Conservation (phyloP, 257 asterid genomes). For the Cruciata laevipes region DNA sequence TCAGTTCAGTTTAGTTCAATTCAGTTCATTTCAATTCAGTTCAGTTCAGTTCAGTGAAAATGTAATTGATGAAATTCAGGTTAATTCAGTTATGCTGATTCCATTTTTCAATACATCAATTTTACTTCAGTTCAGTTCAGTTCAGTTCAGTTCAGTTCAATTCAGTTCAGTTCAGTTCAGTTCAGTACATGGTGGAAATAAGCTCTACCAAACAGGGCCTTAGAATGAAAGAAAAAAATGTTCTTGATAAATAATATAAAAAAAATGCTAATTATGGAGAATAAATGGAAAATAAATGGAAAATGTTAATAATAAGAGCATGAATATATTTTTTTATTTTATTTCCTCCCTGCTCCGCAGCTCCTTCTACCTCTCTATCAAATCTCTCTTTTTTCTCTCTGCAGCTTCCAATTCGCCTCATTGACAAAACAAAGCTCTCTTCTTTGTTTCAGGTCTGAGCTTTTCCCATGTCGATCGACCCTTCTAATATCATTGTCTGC, state of each 20-base stretch:
- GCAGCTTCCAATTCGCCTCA: conserved; percentile 32
- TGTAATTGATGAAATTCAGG: no score
- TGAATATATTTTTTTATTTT: conserved; percentile 5
- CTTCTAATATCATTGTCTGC: not conserved
- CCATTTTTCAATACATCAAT: no score
- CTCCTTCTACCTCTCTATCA: conserved; percentile 37
- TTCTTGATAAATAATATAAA: no score
- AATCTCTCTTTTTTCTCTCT: conserved; percentile 25
- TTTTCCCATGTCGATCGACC: conserved; percentile 16
- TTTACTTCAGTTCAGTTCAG: no score
- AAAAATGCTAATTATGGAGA: not conserved
- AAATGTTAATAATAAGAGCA: not conserved
- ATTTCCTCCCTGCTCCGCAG: conserved; percentile 28
- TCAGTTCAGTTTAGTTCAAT: no score
- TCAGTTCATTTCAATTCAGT: no score
- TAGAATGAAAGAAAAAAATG: not conserved
- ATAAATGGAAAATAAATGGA: not conserved
- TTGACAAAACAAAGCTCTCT: conserved; percentile 21
- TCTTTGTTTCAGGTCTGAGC: conserved; percentile 24
- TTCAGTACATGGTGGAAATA: no score
- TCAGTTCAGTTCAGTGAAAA: no score
- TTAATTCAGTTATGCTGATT: no score
- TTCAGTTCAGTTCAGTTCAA: no score
- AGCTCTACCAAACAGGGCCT: no score
- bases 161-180: no score